phyloP scores from a whole-genome alignment of 106 monocot species.

The Phalaenopsis aphrodite region DNA sequence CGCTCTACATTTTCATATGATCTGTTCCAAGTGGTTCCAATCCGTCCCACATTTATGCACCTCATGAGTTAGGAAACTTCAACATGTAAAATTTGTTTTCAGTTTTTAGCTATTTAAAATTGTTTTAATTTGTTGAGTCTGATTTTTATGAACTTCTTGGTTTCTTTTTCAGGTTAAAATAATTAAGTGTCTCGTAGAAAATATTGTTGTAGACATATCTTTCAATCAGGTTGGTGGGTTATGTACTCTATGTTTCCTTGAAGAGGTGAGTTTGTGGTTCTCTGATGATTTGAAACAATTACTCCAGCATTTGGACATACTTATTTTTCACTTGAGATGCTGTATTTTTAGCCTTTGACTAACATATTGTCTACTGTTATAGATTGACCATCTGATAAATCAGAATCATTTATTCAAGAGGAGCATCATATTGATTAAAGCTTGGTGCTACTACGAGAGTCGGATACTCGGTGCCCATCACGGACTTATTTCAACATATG shows the following conservation, averaged over 20 bases:
- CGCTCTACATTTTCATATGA: too few relatives aligned
- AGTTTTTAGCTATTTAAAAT: background rate
- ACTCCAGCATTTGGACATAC: background rate
- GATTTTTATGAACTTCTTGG: background rate
- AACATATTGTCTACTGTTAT: background rate
- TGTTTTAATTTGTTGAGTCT: background rate
- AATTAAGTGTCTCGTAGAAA: constrained; percentile 71
- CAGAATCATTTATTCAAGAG: constrained; percentile 81
- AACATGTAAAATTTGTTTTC: background rate
- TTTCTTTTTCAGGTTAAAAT: constrained; percentile 54
- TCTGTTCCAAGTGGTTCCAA: too few relatives aligned
- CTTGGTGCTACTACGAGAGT: constrained; percentile 99
- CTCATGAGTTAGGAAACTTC: background rate
- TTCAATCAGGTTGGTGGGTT: constrained; percentile 79
- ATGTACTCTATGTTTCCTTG: constrained; percentile 64
- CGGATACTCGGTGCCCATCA: constrained; percentile 96
- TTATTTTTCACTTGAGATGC: background rate
- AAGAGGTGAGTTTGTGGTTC: constrained; percentile 26
- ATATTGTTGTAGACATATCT: constrained; percentile 76
- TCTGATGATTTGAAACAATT: background rate
- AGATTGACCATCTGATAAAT: constrained; percentile 73
- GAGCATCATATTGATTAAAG: constrained; percentile 88
- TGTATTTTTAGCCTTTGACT: background rate
- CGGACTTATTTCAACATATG: constrained; percentile 90
- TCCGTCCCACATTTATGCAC: background rate